Evolutionary conservation across 73 alveolate species (phyloP).

Genomic region (Paramecium caudatum): DNA sequence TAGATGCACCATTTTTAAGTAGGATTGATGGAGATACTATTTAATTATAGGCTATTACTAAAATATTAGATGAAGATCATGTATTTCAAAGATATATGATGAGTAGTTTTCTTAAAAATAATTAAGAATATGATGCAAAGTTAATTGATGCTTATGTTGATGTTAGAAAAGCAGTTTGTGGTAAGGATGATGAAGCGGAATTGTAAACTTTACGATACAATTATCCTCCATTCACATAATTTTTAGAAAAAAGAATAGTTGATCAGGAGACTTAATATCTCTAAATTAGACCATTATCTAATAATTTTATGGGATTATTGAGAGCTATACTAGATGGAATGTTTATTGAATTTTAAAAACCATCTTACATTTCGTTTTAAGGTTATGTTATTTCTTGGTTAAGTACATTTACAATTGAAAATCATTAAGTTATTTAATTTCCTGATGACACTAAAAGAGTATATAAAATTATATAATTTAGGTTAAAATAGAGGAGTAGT

Average conservation of each 20-base stretch:
- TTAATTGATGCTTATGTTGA: slow-evolving; percentile 64
- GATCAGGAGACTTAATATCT: slow-evolving; percentile 47
- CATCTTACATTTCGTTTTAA: not conserved
- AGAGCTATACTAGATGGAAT: slow-evolving; percentile 60
- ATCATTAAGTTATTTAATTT: slow-evolving; percentile 32
- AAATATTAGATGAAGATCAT: slow-evolving; percentile 65
- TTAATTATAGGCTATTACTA: slow-evolving; percentile 21
- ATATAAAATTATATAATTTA: not conserved
- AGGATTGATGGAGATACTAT: slow-evolving; percentile 56
- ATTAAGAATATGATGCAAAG: slow-evolving; percentile 44
- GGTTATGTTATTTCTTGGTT: slow-evolving; percentile 45
- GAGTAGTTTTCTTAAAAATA: slow-evolving; percentile 54
- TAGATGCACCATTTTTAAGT: slow-evolving; percentile 47
- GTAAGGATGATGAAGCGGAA: slow-evolving; percentile 65
- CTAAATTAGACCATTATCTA: not conserved
- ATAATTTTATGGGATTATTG: slow-evolving; percentile 54
- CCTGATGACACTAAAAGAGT: slow-evolving; percentile 68
- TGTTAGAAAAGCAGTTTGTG: not conserved
- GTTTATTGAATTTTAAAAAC: slow-evolving; percentile 48
- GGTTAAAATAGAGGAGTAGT: slow-evolving; percentile 29
- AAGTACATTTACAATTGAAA: slow-evolving; percentile 42
- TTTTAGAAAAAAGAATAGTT: slow-evolving; percentile 18
- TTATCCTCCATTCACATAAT: not conserved
- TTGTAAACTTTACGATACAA: slow-evolving; percentile 54
- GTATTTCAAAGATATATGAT: slow-evolving; percentile 66